Evolutionary conservation across 2,329 filamentous ascomycete genomes (phyloP).

Genomic region (Penicillium brevicompactum): DNA sequence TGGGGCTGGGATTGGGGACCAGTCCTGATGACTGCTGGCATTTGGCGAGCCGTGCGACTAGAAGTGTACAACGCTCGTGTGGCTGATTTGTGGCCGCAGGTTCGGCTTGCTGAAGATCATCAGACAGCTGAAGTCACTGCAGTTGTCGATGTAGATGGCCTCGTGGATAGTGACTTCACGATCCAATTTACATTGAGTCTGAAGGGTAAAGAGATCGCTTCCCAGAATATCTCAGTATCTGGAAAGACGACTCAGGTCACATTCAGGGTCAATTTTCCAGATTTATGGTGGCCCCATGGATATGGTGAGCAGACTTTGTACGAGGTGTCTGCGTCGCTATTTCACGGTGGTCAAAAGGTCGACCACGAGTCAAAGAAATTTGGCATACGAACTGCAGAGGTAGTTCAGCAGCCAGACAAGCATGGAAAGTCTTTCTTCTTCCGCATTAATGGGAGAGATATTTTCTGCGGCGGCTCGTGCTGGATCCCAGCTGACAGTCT

Average conservation of each 20-base stretch:
- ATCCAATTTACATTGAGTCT: constrained; percentile 38
- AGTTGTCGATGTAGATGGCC: constrained; percentile 41
- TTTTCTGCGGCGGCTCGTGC: constrained; percentile 66
- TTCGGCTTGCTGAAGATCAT: constrained; percentile 44
- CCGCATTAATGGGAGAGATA: constrained; percentile 65
- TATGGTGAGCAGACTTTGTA: constrained; percentile 63
- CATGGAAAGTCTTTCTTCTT: constrained; percentile 66
- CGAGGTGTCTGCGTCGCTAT: constrained; percentile 51
- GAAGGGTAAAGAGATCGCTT: constrained; percentile 39
- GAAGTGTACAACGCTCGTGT: constrained; percentile 65
- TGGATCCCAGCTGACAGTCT: constrained; percentile 69
- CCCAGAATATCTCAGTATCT: constrained; percentile 45
- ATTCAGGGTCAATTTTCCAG: constrained; percentile 49
- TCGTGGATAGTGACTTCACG: constrained; percentile 18
- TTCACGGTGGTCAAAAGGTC: constrained; percentile 40
- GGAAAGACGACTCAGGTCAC: constrained; percentile 32
- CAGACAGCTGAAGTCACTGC: constrained; percentile 42
- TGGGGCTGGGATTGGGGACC: constrained; percentile 76
- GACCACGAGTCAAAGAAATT: constrained; percentile 53
- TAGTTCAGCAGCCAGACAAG: constrained; percentile 48
- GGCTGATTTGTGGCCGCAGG: constrained; percentile 57
- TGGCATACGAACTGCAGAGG: constrained; percentile 56
- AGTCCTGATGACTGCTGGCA: constrained; percentile 62
- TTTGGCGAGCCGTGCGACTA: constrained; percentile 68
- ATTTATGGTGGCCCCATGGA: constrained; percentile 62